phyloP scores from a whole-genome alignment of 768 basidiomycete genomes.

The Lactarius deliciosus region DNA sequence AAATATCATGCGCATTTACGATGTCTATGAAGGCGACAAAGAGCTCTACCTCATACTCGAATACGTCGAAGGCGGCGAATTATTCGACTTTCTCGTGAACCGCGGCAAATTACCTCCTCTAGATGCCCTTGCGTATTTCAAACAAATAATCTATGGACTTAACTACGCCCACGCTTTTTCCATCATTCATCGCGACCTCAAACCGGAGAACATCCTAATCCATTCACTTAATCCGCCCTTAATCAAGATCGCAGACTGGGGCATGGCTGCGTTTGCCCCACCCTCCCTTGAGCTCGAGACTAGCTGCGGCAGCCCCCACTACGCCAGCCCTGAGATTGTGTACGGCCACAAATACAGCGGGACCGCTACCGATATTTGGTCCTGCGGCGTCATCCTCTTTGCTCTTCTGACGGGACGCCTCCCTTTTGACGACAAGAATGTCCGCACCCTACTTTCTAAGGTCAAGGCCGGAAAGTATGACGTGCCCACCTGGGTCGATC shows the following conservation, averaged over 20 bases:
- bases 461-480: conserved; percentile 86
- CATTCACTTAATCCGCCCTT: conserved; percentile 76
- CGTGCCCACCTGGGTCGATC: conserved; percentile 77
- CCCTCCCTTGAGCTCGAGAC: conserved; percentile 86
- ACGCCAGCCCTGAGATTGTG: conserved; percentile 95
- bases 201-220: conserved; percentile 95
- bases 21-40: conserved; percentile 90
- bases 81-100: conserved; percentile 95
- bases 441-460: conserved; percentile 71
- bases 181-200: conserved; percentile 96
- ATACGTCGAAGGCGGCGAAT: conserved; percentile 93
- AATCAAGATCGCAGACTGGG: conserved; percentile 97
- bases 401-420: conserved; percentile 87
- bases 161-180: conserved; percentile 98
- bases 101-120: conserved; percentile 73
- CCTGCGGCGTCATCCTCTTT: conserved; percentile 91
- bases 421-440: conserved; percentile 92
- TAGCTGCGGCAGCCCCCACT: conserved; percentile 95
- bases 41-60: conserved; percentile 93
- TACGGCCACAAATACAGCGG: conserved; percentile 88
- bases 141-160: conserved; percentile 92
- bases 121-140: conserved; percentile 90
- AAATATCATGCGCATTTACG: conserved; percentile 92
- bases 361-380: conserved; percentile 93
- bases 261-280: conserved; percentile 95